Evolutionary conservation across 1,284 basidiomycete species (phyloP), one percentile per base, ranked within the genome.

Genomic region (Ustilago cynodontis): DNA sequence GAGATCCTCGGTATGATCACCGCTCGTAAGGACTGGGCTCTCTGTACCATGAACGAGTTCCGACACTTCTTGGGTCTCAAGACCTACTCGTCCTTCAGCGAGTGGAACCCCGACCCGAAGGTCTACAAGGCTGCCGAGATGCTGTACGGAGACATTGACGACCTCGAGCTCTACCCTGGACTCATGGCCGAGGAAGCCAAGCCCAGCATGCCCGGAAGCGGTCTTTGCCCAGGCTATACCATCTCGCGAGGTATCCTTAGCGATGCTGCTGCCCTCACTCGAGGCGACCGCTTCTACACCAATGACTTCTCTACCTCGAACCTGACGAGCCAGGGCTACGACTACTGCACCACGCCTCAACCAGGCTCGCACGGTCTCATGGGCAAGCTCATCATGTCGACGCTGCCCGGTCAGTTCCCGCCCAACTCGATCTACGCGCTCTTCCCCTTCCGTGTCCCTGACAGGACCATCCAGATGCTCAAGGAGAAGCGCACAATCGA

Each of bases 11-110:
- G 92, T 56, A 93, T 94, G 65, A 90, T 92, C 79, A 89, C 92
- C 72, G 92, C 90, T 78, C 89, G 93, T 31, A 80, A 80, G 39
- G 81, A 86, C n/a, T 94, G 93, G 93, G 92, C 92, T 51, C 90
- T 91, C 37, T 94, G 93, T 83, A 91, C 92, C 3, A 85, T 95
- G 76, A 95, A 95, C 80, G 93, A 95, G 79, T 94, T 94, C 87
- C 89, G 93, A 65, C 90, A 89, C 60, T 78, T 65, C 31, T 41
- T 77, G 9, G 76, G 76, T 35, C 71, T 78, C 65, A 78, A 78
- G 68, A 71, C 71, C 33, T 73, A 60, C 53, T 62, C 65, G 7
- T 74, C 71, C 6, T 78, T 94, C 88, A 84, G 89, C 77, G 93
- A 95, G 80, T 95, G 94, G 94, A 94, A 94, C 85, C 88, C 91